A percentile compares a stretch with the other conserved stretches of the same genome.
Conservation (phyloP, 2,329 filamentous ascomycete genomes). For the Phaeosphaeriaceae sp. region DNA sequence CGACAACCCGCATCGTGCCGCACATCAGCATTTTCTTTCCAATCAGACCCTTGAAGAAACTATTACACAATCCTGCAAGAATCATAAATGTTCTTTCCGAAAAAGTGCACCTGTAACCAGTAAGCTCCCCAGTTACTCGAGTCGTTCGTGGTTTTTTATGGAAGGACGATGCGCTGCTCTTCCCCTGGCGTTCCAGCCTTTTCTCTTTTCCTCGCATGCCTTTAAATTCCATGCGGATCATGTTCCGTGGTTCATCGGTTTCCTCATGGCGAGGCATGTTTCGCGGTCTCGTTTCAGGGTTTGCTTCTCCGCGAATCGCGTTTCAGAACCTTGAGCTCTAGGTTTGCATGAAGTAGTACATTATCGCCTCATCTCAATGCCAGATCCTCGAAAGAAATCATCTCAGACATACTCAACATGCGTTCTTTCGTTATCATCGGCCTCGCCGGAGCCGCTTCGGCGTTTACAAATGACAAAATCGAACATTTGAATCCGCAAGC, state of each 20-base stretch:
- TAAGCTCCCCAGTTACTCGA: neutral
- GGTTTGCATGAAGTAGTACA: neutral
- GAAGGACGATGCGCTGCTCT: neutral
- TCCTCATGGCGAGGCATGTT: constrained; percentile 10
- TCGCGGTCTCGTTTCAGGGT: constrained; percentile 32
- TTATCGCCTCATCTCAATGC: constrained; percentile 2
- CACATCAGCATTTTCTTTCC: neutral
- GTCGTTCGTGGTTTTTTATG: neutral
- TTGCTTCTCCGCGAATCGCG: constrained; percentile 23
- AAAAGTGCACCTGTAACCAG: neutral
- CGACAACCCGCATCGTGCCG: neutral
- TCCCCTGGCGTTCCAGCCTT: neutral
- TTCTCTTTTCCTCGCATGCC: neutral
- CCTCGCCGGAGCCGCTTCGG: constrained; percentile 30
- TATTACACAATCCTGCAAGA: neutral
- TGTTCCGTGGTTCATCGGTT: neutral
- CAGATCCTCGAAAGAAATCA: neutral
- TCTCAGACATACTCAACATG: constrained; percentile 20
- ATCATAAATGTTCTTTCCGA: neutral
- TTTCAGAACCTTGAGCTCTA: constrained; percentile 23
- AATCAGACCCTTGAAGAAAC: neutral
- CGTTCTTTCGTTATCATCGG: constrained; percentile 26
- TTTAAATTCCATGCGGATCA: neutral
- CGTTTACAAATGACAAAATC: constrained; percentile 28
- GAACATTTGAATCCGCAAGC: constrained; percentile 28